Conservation (phyloP, 1,284 basidiomycete species). For the Sanghuangporus sanghuang region DNA sequence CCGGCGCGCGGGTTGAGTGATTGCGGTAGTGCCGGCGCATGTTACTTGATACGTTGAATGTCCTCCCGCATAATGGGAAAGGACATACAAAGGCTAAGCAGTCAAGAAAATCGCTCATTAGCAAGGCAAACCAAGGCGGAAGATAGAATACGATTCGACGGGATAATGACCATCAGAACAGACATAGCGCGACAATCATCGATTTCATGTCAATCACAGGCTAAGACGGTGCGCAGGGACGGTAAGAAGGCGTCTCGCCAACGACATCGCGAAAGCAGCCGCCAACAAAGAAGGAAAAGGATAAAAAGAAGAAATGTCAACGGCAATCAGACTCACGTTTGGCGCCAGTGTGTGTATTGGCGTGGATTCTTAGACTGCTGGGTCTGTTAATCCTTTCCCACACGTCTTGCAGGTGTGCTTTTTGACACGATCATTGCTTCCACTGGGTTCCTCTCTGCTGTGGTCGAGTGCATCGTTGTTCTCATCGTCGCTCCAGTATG, state of each 20-base stretch:
- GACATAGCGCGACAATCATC: not conserved
- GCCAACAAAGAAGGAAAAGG: not conserved
- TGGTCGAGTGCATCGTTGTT: not conserved
- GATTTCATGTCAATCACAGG: not conserved
- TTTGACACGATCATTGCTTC: constrained; percentile 20
- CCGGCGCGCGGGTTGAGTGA: constrained; percentile 22
- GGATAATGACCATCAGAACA: not conserved
- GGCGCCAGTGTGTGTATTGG: constrained; percentile 77
- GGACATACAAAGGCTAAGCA: constrained; percentile 58
- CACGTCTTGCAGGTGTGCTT: constrained; percentile 63
- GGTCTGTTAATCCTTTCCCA: constrained; percentile 68
- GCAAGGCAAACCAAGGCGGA: not conserved
- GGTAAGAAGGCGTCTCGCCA: not conserved
- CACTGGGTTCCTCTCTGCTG: not conserved
- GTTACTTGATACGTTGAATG: constrained; percentile 41
- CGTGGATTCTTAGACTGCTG: constrained; percentile 68
- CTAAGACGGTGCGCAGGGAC: not conserved
- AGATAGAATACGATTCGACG: not conserved
- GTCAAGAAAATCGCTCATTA: constrained; percentile 1
- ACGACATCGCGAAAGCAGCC: not conserved
- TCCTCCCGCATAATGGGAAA: constrained; percentile 34
- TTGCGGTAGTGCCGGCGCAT: constrained; percentile 39
- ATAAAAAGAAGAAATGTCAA: not conserved
- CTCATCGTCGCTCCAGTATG: not conserved
- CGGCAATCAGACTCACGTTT: constrained; percentile 47